Evolutionary conservation across 2,329 filamentous ascomycete species (phyloP).

Genomic region (Curvularia eragrostidis): DNA sequence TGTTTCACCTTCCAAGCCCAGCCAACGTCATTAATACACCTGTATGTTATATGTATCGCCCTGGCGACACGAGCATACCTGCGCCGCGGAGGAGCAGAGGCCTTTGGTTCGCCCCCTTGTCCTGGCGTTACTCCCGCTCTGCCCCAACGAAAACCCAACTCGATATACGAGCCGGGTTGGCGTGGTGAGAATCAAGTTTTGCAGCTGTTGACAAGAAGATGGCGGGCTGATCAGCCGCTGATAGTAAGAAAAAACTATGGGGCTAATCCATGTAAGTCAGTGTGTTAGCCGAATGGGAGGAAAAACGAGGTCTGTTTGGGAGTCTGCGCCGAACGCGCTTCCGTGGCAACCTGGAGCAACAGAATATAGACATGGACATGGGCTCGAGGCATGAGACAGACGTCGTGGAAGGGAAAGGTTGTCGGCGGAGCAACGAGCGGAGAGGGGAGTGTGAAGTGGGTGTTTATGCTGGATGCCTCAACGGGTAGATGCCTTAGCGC

Average conservation of each 20-base stretch:
- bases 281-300: neutral
- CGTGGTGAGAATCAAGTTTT: neutral
- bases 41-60: neutral
- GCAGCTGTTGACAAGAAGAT: neutral
- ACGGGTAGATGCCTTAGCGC: neutral
- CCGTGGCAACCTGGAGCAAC: slow-evolving; percentile 5
- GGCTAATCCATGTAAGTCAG: neutral
- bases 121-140: neutral
- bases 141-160: neutral
- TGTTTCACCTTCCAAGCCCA: neutral
- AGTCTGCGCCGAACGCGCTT: neutral
- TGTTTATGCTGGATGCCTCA: neutral
- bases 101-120: neutral
- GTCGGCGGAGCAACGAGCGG: slow-evolving; percentile 16
- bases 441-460: neutral
- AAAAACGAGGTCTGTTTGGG: neutral
- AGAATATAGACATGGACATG: neutral
- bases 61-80: neutral
- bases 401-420: neutral
- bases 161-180: neutral
- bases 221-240: neutral
- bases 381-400: neutral
- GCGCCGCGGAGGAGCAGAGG: neutral
- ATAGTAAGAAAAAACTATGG: neutral
- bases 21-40: neutral